Conservation (phyloP, 2,329 filamentous ascomycete species). For the Fusarium setosum region DNA sequence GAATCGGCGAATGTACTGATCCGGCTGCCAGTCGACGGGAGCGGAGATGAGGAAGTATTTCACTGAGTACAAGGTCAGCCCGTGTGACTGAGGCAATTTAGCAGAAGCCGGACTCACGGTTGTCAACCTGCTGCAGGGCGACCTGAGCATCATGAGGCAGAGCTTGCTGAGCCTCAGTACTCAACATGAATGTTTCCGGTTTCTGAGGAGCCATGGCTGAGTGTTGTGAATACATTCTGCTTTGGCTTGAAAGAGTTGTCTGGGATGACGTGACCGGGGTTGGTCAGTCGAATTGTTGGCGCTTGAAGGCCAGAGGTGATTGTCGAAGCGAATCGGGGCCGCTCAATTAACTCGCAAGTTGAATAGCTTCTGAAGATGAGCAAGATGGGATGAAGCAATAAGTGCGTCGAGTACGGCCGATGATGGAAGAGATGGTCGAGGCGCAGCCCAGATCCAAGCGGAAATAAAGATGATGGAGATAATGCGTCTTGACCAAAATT, state of each 20-base stretch:
- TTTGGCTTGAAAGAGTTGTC: conserved; percentile 37
- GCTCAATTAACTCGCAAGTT: conserved; percentile 28
- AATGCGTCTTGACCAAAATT: conserved; percentile 46
- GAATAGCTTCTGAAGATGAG: conserved; percentile 5
- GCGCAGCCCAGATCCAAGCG: conserved; percentile 48
- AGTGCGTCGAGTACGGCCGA: conserved; percentile 15
- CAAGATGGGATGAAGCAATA: conserved; percentile 10
- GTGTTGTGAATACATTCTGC: conserved; percentile 83
- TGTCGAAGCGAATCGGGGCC: conserved; percentile 22
- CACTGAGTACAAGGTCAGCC: conserved; percentile 64
- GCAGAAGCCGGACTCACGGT: conserved; percentile 70
- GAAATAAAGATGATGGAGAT: conserved; percentile 40
- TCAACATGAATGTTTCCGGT: conserved; percentile 98
- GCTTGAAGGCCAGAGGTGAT: conserved; percentile 25
- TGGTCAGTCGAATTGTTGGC: conserved; percentile 39
- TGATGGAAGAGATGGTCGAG: conserved; percentile 40
- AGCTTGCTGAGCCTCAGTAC: conserved; percentile 95
- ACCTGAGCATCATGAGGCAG: conserved; percentile 97
- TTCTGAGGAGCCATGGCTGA: conserved; percentile 93
- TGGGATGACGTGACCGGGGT: conserved; percentile 40
- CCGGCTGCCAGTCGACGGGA: conserved; percentile 95
- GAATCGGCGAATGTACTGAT: conserved; percentile 97
- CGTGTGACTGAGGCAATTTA: conserved; percentile 2
- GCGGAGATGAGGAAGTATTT: conserved; percentile 99
- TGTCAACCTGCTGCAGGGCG: conserved; percentile 97